Evolutionary conservation across 345 rosid species (phyloP).

Genomic region (Stellera chamaejasme): DNA sequence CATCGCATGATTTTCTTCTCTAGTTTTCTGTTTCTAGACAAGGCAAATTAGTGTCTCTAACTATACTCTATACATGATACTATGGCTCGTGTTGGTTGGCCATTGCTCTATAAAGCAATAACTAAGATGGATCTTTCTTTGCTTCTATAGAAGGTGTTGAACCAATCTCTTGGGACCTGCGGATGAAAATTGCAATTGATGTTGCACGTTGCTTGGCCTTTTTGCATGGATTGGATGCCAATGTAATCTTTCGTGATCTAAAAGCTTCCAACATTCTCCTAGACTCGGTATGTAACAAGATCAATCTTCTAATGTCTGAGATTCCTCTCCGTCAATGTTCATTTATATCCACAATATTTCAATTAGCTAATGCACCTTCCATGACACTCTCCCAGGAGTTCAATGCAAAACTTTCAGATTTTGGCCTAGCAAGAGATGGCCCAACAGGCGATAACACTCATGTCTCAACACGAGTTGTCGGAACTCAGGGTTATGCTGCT

Average conservation of each 20-base stretch:
- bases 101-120: background rate
- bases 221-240: conserved; percentile 52
- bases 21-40: no score
- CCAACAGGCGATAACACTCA: conserved; percentile 87
- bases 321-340: background rate
- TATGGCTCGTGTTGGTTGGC: no score
- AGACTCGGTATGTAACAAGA: conserved; percentile 36
- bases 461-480: conserved; percentile 78
- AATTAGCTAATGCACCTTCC: conserved; percentile 7
- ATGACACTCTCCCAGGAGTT: conserved; percentile 37
- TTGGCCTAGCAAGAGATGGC: conserved; percentile 92
- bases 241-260: conserved; percentile 59
- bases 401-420: conserved; percentile 82
- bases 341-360: background rate
- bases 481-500: conserved; percentile 93
- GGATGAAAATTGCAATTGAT: conserved; percentile 43
- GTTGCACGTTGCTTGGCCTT: conserved; percentile 56
- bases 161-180: conserved; percentile 44
- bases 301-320: no score
- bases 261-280: conserved; percentile 67
- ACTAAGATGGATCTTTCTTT: background rate
- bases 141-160: conserved; percentile 42
- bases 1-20: no score
- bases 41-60: no score
- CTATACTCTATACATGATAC: no score